Percentiles rank a stretch among this genome's conserved stretches.
phyloP scores from a whole-genome alignment of 164 flowering plant species.

The Vitis amurensis region DNA sequence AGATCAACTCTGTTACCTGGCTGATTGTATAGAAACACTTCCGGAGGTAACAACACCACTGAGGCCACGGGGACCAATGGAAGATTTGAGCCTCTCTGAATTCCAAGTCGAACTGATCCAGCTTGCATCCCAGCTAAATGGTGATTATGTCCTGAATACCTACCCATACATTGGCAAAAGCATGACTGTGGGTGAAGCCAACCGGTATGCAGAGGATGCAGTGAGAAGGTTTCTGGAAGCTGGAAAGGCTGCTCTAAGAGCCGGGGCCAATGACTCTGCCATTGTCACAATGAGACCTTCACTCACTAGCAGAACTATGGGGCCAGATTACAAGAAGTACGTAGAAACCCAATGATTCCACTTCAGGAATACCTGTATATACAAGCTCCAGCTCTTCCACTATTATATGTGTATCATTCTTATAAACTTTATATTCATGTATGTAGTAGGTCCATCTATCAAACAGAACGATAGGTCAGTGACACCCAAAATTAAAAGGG shows the following conservation, averaged over 20 bases:
- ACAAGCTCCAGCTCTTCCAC: neutral
- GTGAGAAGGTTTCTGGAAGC: slow-evolving; percentile 90
- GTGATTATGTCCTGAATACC: slow-evolving; percentile 72
- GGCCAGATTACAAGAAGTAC: slow-evolving; percentile 13
- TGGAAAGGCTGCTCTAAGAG: slow-evolving; percentile 73
- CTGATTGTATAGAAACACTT: slow-evolving; percentile 52
- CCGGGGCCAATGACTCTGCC: slow-evolving; percentile 92
- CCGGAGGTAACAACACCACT: slow-evolving; percentile 54
- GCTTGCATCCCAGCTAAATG: slow-evolving; percentile 90
- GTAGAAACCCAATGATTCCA: slow-evolving; percentile 18
- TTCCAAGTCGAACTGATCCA: slow-evolving; percentile 91
- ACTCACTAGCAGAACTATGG: slow-evolving; percentile 60
- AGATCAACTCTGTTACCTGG: neutral
- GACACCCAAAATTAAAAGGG: too few relatives aligned
- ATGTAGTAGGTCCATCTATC: too few relatives aligned
- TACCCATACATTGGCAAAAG: slow-evolving; percentile 73
- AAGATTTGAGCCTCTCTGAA: slow-evolving; percentile 68
- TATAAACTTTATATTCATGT: too few relatives aligned
- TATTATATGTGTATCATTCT: too few relatives aligned
- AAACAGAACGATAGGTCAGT: too few relatives aligned
- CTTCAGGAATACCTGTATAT: neutral
- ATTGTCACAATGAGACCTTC: slow-evolving; percentile 92
- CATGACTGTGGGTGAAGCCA: slow-evolving; percentile 83
- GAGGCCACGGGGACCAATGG: slow-evolving; percentile 72
- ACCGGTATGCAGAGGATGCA: slow-evolving; percentile 86